These are phyloP conservation scores for Talaromyces sp. DNA, from an alignment of 2,329 filamentous ascomycete genomes.

Conservation along the genomic window DNA sequence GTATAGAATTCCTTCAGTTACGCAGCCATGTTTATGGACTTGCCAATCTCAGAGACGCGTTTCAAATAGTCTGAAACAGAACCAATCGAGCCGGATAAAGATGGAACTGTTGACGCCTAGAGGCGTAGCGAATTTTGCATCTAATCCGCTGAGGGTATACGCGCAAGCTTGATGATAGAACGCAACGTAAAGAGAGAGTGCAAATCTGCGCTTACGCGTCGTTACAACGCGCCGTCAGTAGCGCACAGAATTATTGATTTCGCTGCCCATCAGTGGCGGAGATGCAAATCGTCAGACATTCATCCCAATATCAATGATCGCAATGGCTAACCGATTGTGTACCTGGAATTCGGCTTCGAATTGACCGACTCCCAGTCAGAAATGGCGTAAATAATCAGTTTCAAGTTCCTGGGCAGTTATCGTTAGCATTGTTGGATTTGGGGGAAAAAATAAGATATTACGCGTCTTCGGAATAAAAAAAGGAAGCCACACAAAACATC, in stretches of 20 bases:
- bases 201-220: not conserved
- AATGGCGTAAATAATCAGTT: not conserved
- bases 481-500: slow-evolving; percentile 8
- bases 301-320: not conserved
- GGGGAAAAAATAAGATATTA: not conserved
- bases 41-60: not conserved
- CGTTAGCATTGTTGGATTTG: not conserved
- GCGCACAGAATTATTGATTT: not conserved
- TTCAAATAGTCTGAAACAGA: not conserved
- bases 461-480: slow-evolving; percentile 3
- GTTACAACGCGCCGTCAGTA: not conserved
- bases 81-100: not conserved
- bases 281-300: not conserved
- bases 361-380: not conserved
- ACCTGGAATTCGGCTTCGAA: not conserved
- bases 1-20: not conserved
- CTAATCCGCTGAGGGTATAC: not conserved
- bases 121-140: not conserved
- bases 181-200: not conserved
- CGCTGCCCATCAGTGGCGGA: not conserved
- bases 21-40: not conserved
- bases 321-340: not conserved
- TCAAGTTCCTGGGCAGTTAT: not conserved
- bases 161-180: not conserved
- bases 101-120: not conserved